A percentile compares a stretch with the other conserved stretches of the same genome.
Evolutionary conservation across 495 filamentous ascomycete species (phyloP).

Genomic region (Hypoxylon subgilvum): DNA sequence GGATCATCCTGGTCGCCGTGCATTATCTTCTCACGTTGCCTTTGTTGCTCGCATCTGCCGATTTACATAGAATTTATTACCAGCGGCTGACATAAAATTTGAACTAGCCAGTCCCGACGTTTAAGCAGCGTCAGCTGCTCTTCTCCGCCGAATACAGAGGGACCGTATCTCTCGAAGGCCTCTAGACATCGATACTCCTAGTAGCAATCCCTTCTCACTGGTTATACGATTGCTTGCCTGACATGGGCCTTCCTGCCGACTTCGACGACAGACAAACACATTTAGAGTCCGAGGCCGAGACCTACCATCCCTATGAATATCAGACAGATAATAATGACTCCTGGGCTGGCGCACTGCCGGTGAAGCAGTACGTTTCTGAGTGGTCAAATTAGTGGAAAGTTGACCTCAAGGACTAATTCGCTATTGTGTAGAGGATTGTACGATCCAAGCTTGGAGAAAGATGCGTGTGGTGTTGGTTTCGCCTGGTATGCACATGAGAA

Average conservation of each 20-base stretch:
- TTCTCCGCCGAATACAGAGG: constrained; percentile 26
- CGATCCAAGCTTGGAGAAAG: constrained; percentile 94
- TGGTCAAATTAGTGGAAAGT: not conserved
- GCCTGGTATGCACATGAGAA: constrained; percentile 74
- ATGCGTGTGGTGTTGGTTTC: constrained; percentile 99
- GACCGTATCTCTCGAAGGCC: constrained; percentile 22
- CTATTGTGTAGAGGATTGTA: constrained; percentile 74
- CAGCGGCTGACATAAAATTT: constrained; percentile 22
- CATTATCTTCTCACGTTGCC: constrained; percentile 26
- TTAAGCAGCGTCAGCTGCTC: constrained; percentile 38
- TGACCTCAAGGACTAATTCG: constrained; percentile 22
- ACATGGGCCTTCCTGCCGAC: constrained; percentile 62
- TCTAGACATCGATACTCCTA: constrained; percentile 24
- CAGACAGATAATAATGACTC: constrained; percentile 85
- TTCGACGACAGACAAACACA: constrained; percentile 64
- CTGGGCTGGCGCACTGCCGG: constrained; percentile 93
- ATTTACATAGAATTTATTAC: constrained; percentile 18
- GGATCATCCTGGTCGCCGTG: constrained; percentile 23
- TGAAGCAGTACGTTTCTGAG: constrained; percentile 76
- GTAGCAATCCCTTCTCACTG: constrained; percentile 21
- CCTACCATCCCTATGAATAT: constrained; percentile 76
- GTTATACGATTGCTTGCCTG: constrained; percentile 55
- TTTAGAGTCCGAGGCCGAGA: constrained; percentile 57
- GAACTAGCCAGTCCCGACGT: constrained; percentile 32
- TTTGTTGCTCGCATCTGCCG: constrained; percentile 24